Percentiles rank a stretch among this genome's conserved stretches.
Conservation (phyloP, 805 yeast genomes). For the Lipomyces yamanashiensis region DNA sequence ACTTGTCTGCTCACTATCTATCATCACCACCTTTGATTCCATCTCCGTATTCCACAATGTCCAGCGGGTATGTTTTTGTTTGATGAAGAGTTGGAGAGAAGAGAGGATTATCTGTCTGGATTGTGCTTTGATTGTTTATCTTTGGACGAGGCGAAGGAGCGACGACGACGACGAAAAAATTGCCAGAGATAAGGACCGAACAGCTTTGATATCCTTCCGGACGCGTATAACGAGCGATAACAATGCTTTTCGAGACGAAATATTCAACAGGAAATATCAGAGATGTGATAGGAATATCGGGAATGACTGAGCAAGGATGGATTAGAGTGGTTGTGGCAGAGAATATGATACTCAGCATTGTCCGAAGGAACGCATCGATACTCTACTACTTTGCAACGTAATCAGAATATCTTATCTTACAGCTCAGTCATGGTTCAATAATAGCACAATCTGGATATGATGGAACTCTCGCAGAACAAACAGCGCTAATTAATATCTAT, state of each 20-base stretch:
- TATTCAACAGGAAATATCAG: too few species aligned
- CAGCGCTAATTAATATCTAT: not conserved
- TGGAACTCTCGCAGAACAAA: not conserved
- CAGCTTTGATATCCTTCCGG: too few species aligned
- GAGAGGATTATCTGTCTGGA: not conserved
- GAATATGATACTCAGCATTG: too few species aligned
- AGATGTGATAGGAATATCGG: too few species aligned
- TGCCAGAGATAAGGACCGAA: not conserved
- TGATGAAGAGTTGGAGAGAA: not conserved
- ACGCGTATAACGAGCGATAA: too few species aligned
- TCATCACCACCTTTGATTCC: not conserved
- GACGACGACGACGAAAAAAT: not conserved
- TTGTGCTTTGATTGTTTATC: not conserved
- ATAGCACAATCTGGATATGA: not conserved
- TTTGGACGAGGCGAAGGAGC: not conserved
- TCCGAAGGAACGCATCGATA: too few species aligned
- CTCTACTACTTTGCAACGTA: too few species aligned
- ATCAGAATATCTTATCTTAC: too few species aligned
- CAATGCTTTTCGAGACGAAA: too few species aligned
- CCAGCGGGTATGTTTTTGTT: slow-evolving; percentile 14
- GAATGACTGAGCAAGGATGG: too few species aligned
- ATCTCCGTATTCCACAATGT: slow-evolving; percentile 4
- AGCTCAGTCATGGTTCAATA: too few species aligned
- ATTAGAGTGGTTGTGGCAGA: too few species aligned
- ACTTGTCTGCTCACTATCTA: not conserved